Base-by-base conservation (phyloP, 257 asterid species). In the Eustoma russellianum region DNA sequence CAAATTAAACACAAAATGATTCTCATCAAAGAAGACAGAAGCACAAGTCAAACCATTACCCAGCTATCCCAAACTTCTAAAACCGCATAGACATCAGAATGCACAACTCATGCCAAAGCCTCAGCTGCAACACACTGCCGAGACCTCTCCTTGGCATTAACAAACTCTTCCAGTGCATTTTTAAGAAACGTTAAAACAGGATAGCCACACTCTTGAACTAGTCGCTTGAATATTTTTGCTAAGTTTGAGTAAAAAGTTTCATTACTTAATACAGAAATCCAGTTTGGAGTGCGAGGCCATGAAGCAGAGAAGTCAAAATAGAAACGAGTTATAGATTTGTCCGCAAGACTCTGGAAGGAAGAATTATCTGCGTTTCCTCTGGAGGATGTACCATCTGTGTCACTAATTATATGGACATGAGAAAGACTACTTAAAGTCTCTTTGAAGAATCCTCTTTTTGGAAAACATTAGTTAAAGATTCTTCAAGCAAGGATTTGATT, bases 121-220 rank as follows among this genome's bases (percentile, higher is more conserved):
- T 92, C 99, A 56, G 99, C 99, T 41, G 99, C 99, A 74, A 92
- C 99, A 77, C 97, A 92, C 69, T 92, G 99, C 71, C 85, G 88
- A 71, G 99, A 72, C 70, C 97, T 88, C 85, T 88, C 99, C 68
- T 78, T 74, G 46, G 99, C 79, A 76, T 74, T 83, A 59, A 85
- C 74, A 71, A 88, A 85, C 67, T 85, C 91, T 71, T 73, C 82
- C 55, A 92, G 63, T 19, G 99, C 73, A 70, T 62, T 81, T 79
- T 71, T 79, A 64, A 88, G 66, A 34, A 93, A 76, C 62, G 72
- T 66, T 63, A 92, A 61, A 75, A 85, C 97, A 68, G 95, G 83
- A 66, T 81, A 62, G 46, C 99, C 99, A 64, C 99, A 92, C 81
- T 88, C 99, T 77, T 92, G 99, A 70, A 81, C 78, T 44, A 92